These are phyloP conservation scores for Phytophthora cactorum DNA, from an alignment of 352 stramenopile genomes.

Conservation along the genomic window DNA sequence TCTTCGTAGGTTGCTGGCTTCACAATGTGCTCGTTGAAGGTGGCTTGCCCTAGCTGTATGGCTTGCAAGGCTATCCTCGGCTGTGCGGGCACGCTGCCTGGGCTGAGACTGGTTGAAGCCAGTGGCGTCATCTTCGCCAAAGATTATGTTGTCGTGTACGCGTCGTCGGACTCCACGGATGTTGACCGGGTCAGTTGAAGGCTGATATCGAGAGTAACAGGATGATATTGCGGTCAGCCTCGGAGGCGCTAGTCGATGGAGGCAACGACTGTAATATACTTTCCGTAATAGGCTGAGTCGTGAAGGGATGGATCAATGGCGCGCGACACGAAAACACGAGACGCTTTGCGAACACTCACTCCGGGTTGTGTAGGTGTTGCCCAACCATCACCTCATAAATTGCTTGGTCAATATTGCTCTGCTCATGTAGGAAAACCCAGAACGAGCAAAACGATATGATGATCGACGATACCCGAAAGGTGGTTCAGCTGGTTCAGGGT, in stretches of 20 bases:
- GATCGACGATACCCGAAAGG: not conserved
- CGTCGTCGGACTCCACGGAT: too few relatives aligned
- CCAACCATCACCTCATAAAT: conserved; percentile 35
- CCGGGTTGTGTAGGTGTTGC: conserved; percentile 17
- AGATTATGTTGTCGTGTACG: too few relatives aligned
- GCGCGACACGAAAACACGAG: conserved; percentile 40
- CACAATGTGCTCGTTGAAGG: too few relatives aligned
- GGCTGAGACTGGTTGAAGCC: too few relatives aligned
- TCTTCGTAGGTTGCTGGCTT: too few relatives aligned
- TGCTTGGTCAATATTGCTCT: not conserved
- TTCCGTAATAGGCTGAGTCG: conserved; percentile 35
- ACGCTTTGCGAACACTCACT: conserved; percentile 17
- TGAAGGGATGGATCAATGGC: conserved; percentile 36
- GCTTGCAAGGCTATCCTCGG: too few relatives aligned
- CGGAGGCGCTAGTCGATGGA: not conserved
- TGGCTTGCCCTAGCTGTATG: too few relatives aligned
- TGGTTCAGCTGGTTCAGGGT: conserved; percentile 20
- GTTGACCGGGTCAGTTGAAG: too few relatives aligned
- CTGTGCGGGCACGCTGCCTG: too few relatives aligned
- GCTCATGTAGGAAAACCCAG: not conserved
- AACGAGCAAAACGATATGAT: too few relatives aligned
- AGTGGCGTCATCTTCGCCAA: too few relatives aligned
- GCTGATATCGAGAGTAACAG: conserved; percentile 37
- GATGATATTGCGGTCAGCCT: conserved; percentile 29
- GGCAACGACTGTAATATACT: conserved; percentile 30